Base-by-base conservation (phyloP, 768 basidiomycete genomes). In the Hericium rajendrae region DNA sequence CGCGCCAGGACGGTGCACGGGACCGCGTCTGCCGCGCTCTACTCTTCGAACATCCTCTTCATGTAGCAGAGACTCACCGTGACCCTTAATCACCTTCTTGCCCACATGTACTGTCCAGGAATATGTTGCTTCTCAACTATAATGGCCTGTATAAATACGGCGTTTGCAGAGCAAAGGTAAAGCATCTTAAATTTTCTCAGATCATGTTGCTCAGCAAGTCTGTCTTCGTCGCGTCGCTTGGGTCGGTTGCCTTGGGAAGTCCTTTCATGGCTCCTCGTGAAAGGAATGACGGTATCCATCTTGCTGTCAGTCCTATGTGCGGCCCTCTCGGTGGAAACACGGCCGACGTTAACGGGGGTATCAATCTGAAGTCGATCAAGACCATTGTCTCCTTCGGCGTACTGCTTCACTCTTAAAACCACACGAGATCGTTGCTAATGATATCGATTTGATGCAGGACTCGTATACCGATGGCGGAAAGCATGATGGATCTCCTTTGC, bases 311-410 rank as follows among this genome's bases (percentile, higher is more conserved):
- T 18, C 79, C 79, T 6, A 60, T 60, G 1, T 82, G 80, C 26
- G 79, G 77, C 3, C 59, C 66, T 2, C 63, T 80, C 1, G 61
- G 59, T 53, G 77, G 76, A 2, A 70, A 62, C 3, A 67, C 72
- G 4, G 69, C 77, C 2, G 76, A 81, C 57, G 70, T 79, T 15
- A 82, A 79, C 48, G 77, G 76, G 0, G 81, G 81, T 0, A 61
- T 83, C 12, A 37, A 66, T 48, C 67, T 76, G 15, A 26, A 58
- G 0, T 58, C 50, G 1, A 69, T 74, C 58, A 74, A 73, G 58
- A 82, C 76, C 5, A 74, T 82, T 40, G 80, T 82, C 1, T 72
- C 78, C 1, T 81, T 82, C 57, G 78, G 79, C 20, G 80, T 78
- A 62, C 48, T 71, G 68, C 9, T 24, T 24, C 48, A 37, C 15